A percentile compares a stretch with the other conserved stretches of the same genome.
Conservation (phyloP, 306 rosid genomes). For the Nissolia schottii region DNA sequence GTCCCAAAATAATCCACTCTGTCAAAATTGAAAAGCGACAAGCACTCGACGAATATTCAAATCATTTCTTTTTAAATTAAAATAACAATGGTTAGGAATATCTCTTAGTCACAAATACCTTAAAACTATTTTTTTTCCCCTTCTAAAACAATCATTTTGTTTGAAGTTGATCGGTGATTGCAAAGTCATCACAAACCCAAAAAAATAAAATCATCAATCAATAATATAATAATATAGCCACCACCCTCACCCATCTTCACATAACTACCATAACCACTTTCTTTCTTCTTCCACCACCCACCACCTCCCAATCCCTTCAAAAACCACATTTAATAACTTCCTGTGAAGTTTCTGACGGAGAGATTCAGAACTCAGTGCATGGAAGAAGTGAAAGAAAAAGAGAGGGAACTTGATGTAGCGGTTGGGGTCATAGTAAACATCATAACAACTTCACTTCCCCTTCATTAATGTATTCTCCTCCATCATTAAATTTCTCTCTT, state of each 20-base stretch:
- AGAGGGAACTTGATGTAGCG: background rate
- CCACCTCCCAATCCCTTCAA: constrained; percentile 4
- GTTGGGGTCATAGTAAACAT: background rate
- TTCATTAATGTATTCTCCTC: constrained; percentile 30
- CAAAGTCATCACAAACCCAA: background rate
- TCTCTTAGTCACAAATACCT: too few relatives aligned
- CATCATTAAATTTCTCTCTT: background rate
- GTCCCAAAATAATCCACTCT: too few relatives aligned
- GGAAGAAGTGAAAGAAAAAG: too few relatives aligned
- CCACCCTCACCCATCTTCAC: background rate
- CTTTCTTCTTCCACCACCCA: background rate
- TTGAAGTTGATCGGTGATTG: background rate
- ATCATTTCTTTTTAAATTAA: too few relatives aligned
- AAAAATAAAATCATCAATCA: too few relatives aligned
- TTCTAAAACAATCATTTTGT: background rate
- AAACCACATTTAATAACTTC: constrained; percentile 37
- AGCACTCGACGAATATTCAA: too few relatives aligned
- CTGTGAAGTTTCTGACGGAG: constrained; percentile 43
- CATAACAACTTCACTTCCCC: constrained; percentile 6
- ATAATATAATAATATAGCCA: background rate
- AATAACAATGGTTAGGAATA: too few relatives aligned
- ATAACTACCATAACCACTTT: background rate
- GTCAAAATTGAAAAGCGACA: too few relatives aligned
- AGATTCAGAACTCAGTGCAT: background rate
- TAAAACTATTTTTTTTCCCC: too few relatives aligned